phyloP scores from a whole-genome alignment of 352 stramenopile species.

The Discostella stelligera region DNA sequence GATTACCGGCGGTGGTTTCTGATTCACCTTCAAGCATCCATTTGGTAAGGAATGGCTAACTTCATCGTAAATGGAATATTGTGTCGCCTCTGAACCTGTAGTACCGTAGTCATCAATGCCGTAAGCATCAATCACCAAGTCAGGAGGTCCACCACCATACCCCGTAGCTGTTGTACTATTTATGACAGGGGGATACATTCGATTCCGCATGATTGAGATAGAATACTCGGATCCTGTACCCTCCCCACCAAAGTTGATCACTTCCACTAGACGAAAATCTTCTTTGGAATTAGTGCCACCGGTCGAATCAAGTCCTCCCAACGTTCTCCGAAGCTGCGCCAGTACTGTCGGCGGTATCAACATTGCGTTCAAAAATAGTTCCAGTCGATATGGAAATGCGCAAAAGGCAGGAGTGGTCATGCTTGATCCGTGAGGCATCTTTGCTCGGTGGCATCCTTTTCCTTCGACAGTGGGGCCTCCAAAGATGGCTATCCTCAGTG shows the following conservation, averaged over 20 bases:
- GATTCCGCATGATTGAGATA: conserved; percentile 44
- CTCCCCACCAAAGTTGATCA: conserved; percentile 51
- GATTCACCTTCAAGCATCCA: conserved; percentile 29
- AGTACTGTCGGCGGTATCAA: conserved; percentile 34
- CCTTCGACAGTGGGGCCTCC: conserved; percentile 45
- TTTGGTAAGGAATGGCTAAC: conserved; percentile 17
- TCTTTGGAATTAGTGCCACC: conserved; percentile 4
- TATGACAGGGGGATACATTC: conserved; percentile 40
- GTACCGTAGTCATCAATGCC: conserved; percentile 42
- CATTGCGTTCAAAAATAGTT: conserved; percentile 55
- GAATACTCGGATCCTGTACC: conserved; percentile 52
- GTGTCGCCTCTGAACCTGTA: conserved; percentile 16
- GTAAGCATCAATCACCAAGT: conserved; percentile 51
- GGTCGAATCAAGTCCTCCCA: background rate
- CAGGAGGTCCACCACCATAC: conserved; percentile 39
- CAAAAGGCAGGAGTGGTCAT: conserved; percentile 56
- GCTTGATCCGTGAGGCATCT: conserved; percentile 40
- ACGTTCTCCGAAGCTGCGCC: conserved; percentile 10
- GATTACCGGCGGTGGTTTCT: conserved; percentile 43
- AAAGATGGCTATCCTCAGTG: conserved; percentile 52
- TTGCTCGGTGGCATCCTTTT: conserved; percentile 41
- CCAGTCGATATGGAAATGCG: conserved; percentile 55
- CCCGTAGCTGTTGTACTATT: conserved; percentile 16
- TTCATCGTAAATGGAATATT: conserved; percentile 24
- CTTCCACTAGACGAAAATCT: conserved; percentile 41